phyloP scores from a whole-genome alignment of 2,329 filamentous ascomycete genomes.

The Aspergillus tanneri region DNA sequence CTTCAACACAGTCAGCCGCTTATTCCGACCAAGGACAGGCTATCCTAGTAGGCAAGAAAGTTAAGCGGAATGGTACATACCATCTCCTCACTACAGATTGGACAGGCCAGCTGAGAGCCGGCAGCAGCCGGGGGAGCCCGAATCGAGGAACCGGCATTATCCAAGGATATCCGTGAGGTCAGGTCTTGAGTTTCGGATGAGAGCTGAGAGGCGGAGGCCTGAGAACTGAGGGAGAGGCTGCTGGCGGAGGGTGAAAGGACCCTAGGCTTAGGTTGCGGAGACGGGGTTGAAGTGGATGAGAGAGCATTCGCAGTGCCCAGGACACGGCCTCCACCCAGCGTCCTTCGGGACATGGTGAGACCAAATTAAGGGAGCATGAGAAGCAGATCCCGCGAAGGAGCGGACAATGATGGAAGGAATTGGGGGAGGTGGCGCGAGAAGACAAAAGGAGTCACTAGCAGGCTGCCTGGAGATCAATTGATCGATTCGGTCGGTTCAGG shows the following conservation, averaged over 20 bases:
- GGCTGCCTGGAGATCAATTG: not conserved
- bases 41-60: not conserved
- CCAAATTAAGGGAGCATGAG: slow-evolving; percentile 40
- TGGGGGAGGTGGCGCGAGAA: not conserved
- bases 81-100: slow-evolving; percentile 99
- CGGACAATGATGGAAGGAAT: not conserved
- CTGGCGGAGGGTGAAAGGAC: slow-evolving; percentile 66
- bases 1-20: slow-evolving; percentile 46
- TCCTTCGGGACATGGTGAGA: slow-evolving; percentile 71
- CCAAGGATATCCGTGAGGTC: slow-evolving; percentile 73
- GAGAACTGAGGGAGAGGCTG: slow-evolving; percentile 74
- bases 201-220: slow-evolving; percentile 68
- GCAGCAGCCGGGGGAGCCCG: slow-evolving; percentile 54
- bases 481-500: not conserved
- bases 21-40: not conserved
- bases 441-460: slow-evolving; percentile 3
- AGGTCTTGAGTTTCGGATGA: slow-evolving; percentile 75
- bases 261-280: slow-evolving; percentile 42
- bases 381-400: slow-evolving; percentile 22
- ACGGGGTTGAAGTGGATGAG: slow-evolving; percentile 54
- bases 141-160: slow-evolving; percentile 54
- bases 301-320: slow-evolving; percentile 83
- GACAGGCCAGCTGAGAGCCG: slow-evolving; percentile 75
- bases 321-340: slow-evolving; percentile 88
- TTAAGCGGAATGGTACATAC: slow-evolving; percentile 48